These are phyloP conservation scores for Kodamaea jinghongensis DNA, from an alignment of 805 yeast genomes.

Conservation along the genomic window DNA sequence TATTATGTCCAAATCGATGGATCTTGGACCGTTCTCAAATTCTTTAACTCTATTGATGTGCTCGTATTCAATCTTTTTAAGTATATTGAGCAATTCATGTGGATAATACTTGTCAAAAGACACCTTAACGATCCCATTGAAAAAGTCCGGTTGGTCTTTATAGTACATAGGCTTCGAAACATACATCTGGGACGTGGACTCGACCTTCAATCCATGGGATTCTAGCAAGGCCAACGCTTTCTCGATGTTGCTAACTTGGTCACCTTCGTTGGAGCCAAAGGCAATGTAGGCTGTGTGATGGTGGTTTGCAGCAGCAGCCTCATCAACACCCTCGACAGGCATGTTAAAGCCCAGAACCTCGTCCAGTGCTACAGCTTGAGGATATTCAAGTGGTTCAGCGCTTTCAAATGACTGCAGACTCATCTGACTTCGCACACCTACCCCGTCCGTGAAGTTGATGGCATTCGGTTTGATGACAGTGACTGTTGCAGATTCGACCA, in stretches of 20 bases:
- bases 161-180: slow-evolving; percentile 92
- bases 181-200: slow-evolving; percentile 72
- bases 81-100: slow-evolving; percentile 50
- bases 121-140: slow-evolving; percentile 77
- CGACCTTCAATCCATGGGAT: slow-evolving; percentile 42
- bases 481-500: slow-evolving; percentile 45
- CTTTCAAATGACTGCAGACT: slow-evolving; percentile 37
- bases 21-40: slow-evolving; percentile 88
- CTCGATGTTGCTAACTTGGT: slow-evolving; percentile 59
- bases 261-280: slow-evolving; percentile 86
- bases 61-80: slow-evolving; percentile 78
- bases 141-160: slow-evolving; percentile 72
- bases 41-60: slow-evolving; percentile 68
- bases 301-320: background rate
- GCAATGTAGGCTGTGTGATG: slow-evolving; percentile 68
- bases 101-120: slow-evolving; percentile 61
- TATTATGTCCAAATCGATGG: slow-evolving; percentile 85
- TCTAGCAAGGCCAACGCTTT: slow-evolving; percentile 51
- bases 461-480: slow-evolving; percentile 86
- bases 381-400: slow-evolving; percentile 16
- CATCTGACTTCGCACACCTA: slow-evolving; percentile 76
- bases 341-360: slow-evolving; percentile 10
- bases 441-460: slow-evolving; percentile 79
- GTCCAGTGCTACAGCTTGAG: slow-evolving; percentile 5
- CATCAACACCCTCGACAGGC: slow-evolving; percentile 5